Conservation (phyloP, 495 filamentous ascomycete genomes). For the Patellaria atrata region DNA sequence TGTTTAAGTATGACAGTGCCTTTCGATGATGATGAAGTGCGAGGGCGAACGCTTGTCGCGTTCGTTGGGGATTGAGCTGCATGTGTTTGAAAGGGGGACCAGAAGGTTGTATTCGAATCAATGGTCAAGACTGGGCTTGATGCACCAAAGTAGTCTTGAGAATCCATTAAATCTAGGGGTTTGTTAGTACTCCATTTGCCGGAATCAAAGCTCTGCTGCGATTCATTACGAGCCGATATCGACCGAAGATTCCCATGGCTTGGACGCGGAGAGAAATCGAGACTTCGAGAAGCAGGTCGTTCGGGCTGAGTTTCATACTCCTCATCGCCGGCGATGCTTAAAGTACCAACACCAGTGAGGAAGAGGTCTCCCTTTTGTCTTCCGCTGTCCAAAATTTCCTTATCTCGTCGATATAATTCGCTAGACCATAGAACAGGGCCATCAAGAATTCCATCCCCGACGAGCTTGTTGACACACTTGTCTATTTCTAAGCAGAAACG, state of each 20-base stretch:
- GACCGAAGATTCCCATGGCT: constrained; percentile 36
- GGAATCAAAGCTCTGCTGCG: constrained; percentile 53
- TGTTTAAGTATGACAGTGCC: constrained; percentile 44
- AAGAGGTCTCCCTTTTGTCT: constrained; percentile 40
- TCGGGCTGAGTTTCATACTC: constrained; percentile 25
- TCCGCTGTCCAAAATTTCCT: constrained; percentile 56
- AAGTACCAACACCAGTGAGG: constrained; percentile 34
- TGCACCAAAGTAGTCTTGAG: constrained; percentile 52
- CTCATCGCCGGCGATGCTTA: constrained; percentile 35
- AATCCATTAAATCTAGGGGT: constrained; percentile 48
- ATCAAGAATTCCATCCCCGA: constrained; percentile 73
- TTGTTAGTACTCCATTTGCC: constrained; percentile 42
- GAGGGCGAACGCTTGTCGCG: constrained; percentile 26
- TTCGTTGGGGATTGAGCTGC: constrained; percentile 31
- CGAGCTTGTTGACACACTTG: constrained; percentile 70
- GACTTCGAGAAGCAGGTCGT: constrained; percentile 27
- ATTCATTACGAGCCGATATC: constrained; percentile 40
- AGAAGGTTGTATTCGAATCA: constrained; percentile 72
- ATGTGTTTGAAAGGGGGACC: constrained; percentile 61
- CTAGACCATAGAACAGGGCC: constrained; percentile 88
- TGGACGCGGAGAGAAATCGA: constrained; percentile 30
- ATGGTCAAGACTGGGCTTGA: constrained; percentile 57
- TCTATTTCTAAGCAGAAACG: constrained; percentile 86
- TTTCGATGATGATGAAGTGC: constrained; percentile 38
- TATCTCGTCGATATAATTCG: constrained; percentile 70